A percentile compares a stretch with the other conserved stretches of the same genome.
These are phyloP conservation scores for Boletus smithii DNA, from an alignment of 1,284 basidiomycete species.

Conservation along the genomic window DNA sequence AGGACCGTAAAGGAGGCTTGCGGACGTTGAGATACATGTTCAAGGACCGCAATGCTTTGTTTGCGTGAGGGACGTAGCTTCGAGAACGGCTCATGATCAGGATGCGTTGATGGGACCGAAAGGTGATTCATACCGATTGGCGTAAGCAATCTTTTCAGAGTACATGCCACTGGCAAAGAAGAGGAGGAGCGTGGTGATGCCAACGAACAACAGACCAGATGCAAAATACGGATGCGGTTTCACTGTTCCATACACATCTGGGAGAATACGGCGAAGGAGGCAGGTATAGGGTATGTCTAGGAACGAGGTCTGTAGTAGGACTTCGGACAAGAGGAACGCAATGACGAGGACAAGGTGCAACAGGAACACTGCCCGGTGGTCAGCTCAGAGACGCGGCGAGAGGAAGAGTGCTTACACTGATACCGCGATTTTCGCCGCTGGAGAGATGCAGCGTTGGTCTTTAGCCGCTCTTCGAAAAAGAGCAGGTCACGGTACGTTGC, in stretches of 20 bases:
- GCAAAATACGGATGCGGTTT: conserved; percentile 66
- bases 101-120: conserved; percentile 8
- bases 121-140: conserved; percentile 73
- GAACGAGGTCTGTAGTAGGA: conserved; percentile 66
- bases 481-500: conserved; percentile 87
- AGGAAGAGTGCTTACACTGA: conserved; percentile 57
- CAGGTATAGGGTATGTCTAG: conserved; percentile 62
- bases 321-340: conserved; percentile 68
- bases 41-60: conserved; percentile 84
- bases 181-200: conserved; percentile 84
- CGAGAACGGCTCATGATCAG: conserved; percentile 11
- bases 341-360: conserved; percentile 67
- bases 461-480: conserved; percentile 93
- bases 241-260: conserved; percentile 47
- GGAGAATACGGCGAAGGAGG: conserved; percentile 47
- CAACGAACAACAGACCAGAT: conserved; percentile 77
- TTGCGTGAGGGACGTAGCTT: conserved; percentile 96
- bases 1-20: conserved; percentile 62
- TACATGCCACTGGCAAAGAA: conserved; percentile 99
- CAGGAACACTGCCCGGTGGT: conserved; percentile 62
- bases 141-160: conserved; percentile 92
- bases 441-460: conserved; percentile 84
- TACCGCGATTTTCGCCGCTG: conserved; percentile 83
- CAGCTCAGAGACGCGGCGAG: conserved; percentile 7
- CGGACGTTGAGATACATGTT: conserved; percentile 98